Conservation (phyloP, 2,329 filamentous ascomycete species). For the Ilyonectria destructans region DNA sequence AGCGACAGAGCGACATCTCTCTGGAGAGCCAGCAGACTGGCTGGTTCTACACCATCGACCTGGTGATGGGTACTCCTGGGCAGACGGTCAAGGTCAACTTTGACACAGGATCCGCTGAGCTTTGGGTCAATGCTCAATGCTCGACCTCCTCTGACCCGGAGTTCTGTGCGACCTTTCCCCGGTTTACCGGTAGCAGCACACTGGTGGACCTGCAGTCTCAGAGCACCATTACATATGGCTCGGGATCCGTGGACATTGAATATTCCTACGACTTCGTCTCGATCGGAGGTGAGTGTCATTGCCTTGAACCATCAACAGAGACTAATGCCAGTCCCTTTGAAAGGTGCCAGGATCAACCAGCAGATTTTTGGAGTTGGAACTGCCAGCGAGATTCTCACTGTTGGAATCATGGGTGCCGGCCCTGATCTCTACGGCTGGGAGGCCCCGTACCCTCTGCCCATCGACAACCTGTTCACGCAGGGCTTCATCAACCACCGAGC, state of each 20-base stretch:
- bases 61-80: slow-evolving; percentile 57
- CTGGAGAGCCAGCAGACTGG: slow-evolving; percentile 49
- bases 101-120: slow-evolving; percentile 60
- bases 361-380: slow-evolving; percentile 58
- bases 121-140: slow-evolving; percentile 62
- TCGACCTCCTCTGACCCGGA: slow-evolving; percentile 48
- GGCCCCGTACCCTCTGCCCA: slow-evolving; percentile 53
- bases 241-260: slow-evolving; percentile 52
- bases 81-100: slow-evolving; percentile 59
- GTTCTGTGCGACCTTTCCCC: slow-evolving; percentile 51
- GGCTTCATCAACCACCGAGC: slow-evolving; percentile 57
- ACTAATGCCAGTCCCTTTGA: neutral
- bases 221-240: slow-evolving; percentile 52
- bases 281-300: slow-evolving; percentile 52
- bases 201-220: slow-evolving; percentile 48
- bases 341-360: slow-evolving; percentile 52
- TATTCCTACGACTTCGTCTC: slow-evolving; percentile 55
- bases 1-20: slow-evolving; percentile 50
- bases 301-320: neutral
- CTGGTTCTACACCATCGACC: slow-evolving; percentile 58
- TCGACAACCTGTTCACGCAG: slow-evolving; percentile 55
- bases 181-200: slow-evolving; percentile 52
- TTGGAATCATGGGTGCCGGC: slow-evolving; percentile 56
- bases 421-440: slow-evolving; percentile 55
- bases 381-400: slow-evolving; percentile 48